These are phyloP conservation scores for Tetrahymena malaccensis DNA, from an alignment of 73 alveolate species.

Conservation along the genomic window DNA sequence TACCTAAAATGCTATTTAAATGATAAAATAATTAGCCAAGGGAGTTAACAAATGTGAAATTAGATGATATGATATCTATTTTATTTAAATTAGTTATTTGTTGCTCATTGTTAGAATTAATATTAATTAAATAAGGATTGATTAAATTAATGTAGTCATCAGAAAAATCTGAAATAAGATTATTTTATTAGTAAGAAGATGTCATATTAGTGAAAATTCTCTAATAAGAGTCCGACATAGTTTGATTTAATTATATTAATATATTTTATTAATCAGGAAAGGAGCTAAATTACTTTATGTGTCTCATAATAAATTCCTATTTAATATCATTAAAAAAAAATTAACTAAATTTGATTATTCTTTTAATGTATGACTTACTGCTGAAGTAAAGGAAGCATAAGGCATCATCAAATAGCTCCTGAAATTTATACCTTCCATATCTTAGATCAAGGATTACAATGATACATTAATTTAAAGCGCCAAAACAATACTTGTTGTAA, in stretches of 20 bases:
- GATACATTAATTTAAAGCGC: neutral
- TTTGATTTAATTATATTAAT: neutral
- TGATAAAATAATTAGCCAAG: neutral
- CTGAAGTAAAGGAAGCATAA: neutral
- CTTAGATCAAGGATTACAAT: neutral
- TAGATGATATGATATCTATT: neutral
- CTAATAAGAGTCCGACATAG: neutral
- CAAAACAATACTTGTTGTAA: neutral
- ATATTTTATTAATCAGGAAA: neutral
- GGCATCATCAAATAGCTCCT: neutral
- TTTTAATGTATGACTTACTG: neutral
- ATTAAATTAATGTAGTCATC: neutral
- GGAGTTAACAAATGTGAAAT: neutral
- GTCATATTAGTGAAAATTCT: neutral
- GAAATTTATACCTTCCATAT: neutral
- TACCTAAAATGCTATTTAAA: neutral
- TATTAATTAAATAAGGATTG: neutral
- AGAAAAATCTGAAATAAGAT: neutral
- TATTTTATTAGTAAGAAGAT: neutral
- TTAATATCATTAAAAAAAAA: neutral
- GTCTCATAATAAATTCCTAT: neutral
- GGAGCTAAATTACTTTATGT: neutral
- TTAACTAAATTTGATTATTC: neutral
- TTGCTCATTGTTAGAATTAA: neutral
- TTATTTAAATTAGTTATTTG: neutral